phyloP scores from a whole-genome alignment of 345 rosid species.

The Lagerstroemia speciosa region DNA sequence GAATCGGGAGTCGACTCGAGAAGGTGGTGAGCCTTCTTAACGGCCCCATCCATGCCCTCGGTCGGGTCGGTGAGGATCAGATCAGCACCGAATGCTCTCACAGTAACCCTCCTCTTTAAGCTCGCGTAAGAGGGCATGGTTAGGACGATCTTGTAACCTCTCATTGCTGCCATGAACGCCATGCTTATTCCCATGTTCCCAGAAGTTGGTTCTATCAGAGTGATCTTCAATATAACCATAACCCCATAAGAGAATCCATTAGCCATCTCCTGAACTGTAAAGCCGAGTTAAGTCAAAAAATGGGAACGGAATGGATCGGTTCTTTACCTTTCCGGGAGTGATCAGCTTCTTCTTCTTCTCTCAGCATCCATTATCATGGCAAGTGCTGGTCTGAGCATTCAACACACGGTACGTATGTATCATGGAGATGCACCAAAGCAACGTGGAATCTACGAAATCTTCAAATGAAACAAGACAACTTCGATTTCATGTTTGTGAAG shows the following conservation, averaged over 20 bases:
- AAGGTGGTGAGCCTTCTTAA: constrained; percentile 80
- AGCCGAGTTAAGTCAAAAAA: neutral
- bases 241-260: neutral
- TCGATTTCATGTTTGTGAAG: no score
- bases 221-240: constrained; percentile 33
- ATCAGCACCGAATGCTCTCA: constrained; percentile 95
- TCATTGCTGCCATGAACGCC: constrained; percentile 93
- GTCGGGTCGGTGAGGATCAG: constrained; percentile 84
- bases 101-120: constrained; percentile 88
- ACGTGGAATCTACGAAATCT: neutral
- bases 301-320: neutral
- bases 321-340: constrained; percentile 62
- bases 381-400: neutral
- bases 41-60: constrained; percentile 95
- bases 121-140: constrained; percentile 99
- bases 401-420: neutral
- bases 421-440: neutral
- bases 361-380: constrained; percentile 6
- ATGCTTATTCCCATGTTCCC: constrained; percentile 97
- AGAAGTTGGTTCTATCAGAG: constrained; percentile 88
- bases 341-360: constrained; percentile 50
- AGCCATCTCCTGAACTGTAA: neutral
- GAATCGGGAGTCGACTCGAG: constrained; percentile 69
- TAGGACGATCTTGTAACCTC: constrained; percentile 78
- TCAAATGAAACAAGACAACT: no score